Base-by-base conservation (phyloP, 257 asterid species). In the Euphrasia confusa region DNA sequence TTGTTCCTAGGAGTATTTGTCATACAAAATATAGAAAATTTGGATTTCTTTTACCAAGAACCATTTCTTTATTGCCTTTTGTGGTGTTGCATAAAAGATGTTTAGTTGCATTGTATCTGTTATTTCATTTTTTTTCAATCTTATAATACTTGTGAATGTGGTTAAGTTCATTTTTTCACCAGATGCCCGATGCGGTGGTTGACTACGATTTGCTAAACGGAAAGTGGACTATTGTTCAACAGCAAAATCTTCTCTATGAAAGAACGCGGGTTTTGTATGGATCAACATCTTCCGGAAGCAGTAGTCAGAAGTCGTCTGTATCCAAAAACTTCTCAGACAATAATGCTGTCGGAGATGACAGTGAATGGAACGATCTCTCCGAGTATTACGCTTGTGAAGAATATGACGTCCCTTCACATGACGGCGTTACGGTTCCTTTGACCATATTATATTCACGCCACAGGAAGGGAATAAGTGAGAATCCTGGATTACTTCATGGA, bases 141-240 rank as follows among this genome's bases (percentile, higher is more conserved):
- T 42, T 35, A 28, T 39, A 47, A 6, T 53, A 64, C 32, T n/a
- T 35, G 9, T 24, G 12, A 27, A 39, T 60, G 55, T 52, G 14
- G 47, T 71, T 70, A 45, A 45, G 52, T 62, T 54, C 14, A 10
- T 47, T 39, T 71, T 54, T 15, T 50, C 62, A n/a, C 50, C 76
- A 92, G 97, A 92, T 92, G 97, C 97, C 99, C 2, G 99, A 89
- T 81, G 96, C 99, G 26, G 81, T 87, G 18, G 95, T 89, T 54
- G 96, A 92, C 72, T 92, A 92, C 71, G 88, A 86, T 75, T 67
- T 92, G 72, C 68, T 79, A 63, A 83, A 76, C 35, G 91, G 96
- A 63, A 79, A 76, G 72, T 93, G 93, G 90, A 83, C 78, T 53
- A 83, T 87, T 63, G 84, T 87, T 42, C 97, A 93, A 66, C 99